Evolutionary conservation across 2,329 filamentous ascomycete species (phyloP), one percentile per base, ranked within the genome.

Genomic region (Karstenula rhodostoma): DNA sequence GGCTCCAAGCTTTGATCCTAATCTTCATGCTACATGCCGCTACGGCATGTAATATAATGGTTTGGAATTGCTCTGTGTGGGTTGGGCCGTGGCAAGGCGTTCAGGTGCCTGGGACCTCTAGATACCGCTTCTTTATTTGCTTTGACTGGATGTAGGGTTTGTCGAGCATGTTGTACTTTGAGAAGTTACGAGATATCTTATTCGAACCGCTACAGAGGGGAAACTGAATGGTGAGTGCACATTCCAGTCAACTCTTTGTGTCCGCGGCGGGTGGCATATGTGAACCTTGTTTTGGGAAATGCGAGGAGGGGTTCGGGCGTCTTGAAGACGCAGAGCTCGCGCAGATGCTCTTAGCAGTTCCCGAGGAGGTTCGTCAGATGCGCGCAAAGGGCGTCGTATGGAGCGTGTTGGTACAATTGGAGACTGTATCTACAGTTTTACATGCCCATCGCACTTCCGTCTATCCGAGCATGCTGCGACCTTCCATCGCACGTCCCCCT

Each of bases 381-480:
- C n/a, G 25, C 27, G 52, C 33, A 15, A 55, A 29, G 22, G 13
- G 17, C 29, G 33, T n/a, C 44, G 17, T 22, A 44, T 51, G 35
- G 10, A 32, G 62, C 61, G 49, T 73, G 65, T 69, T 75, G 71
- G 71, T 75, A 75, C 71, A 75, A 65, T 67, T 67, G 61, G 43
- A 58, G 58, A 58, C 62, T 67, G 67, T 74, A 73, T 75, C 67
- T 75, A 73, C 73, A 74, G 60, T 67, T 66, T 62, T 66, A 64
- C 63, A 66, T 58, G 48, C 52, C 61, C 60, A 37, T 53, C 50
- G 54, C 56, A 48, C 53, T 58, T 64, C 57, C 60, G 49, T 65
- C 46, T 63, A 61, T 56, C 59, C 58, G 60, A 55, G 46, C 27
- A 46, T 32, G 32, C 10, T 48, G 22, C 19, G 37, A 42, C 54